Conservation (phyloP, 202 grass and related monocot genomes). For the Dendrocalamus latiflorus region DNA sequence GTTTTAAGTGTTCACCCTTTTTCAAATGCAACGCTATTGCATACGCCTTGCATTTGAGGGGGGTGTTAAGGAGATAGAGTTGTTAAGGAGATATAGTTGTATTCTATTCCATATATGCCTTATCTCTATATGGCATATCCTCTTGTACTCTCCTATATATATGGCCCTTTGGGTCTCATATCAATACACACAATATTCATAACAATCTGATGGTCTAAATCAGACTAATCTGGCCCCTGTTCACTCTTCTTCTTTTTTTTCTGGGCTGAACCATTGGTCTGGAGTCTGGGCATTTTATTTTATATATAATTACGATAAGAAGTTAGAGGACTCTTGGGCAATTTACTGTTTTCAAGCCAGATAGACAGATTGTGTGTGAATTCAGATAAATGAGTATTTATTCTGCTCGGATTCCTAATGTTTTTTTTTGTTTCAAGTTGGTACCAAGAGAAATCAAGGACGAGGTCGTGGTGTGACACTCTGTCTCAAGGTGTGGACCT, state of each 20-base stretch:
- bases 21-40: too few species aligned
- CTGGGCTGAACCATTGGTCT: background rate
- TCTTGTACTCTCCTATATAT: too few species aligned
- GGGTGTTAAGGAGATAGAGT: too few species aligned
- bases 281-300: background rate
- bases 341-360: background rate
- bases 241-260: background rate
- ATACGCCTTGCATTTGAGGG: too few species aligned
- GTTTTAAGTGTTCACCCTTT: too few species aligned
- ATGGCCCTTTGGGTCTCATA: too few species aligned
- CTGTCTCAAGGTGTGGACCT: conserved; percentile 47
- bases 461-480: conserved; percentile 28
- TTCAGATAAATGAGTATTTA: background rate
- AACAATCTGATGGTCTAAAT: background rate
- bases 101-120: too few species aligned
- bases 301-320: background rate
- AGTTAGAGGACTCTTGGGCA: background rate
- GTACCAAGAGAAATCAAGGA: background rate
- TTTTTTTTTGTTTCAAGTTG: background rate
- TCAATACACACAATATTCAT: too few species aligned
- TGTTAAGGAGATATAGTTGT: too few species aligned
- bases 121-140: too few species aligned
- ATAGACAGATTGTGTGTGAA: conserved; percentile 1
- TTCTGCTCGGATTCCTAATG: background rate
- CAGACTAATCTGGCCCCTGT: background rate